Percentiles rank a stretch among this genome's conserved stretches.
Conservation (phyloP, 352 stramenopile species). For the Globisporangium ultimum region DNA sequence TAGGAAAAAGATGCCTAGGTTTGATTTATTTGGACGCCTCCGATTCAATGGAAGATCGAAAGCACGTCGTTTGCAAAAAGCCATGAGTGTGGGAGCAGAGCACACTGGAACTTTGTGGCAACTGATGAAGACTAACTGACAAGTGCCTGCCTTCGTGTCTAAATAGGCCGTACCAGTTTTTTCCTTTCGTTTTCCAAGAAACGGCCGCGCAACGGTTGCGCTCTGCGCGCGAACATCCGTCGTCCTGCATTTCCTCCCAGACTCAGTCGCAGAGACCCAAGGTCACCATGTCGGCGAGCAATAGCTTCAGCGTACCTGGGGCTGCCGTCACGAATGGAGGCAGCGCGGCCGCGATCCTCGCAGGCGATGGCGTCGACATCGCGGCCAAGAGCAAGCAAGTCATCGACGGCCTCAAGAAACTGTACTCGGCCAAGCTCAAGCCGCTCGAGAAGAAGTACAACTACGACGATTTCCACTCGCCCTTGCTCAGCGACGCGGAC, state of each 20-base stretch:
- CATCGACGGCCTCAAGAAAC: conserved; percentile 76
- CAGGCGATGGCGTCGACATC: conserved; percentile 62
- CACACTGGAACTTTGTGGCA: no score
- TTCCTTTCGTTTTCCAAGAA: no score
- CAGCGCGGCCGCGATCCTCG: conserved; percentile 27
- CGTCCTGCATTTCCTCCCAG: no score
- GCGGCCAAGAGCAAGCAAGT: conserved; percentile 62
- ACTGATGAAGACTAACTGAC: no score
- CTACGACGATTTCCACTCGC: conserved; percentile 93
- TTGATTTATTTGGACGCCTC: conserved; percentile 7
- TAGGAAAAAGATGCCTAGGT: neutral
- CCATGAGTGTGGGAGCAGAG: no score
- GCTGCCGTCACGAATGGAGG: neutral
- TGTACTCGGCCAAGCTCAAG: conserved; percentile 73
- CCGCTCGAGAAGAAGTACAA: conserved; percentile 91
- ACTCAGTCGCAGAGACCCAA: no score
- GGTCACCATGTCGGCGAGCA: no score
- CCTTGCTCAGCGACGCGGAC: conserved; percentile 91
- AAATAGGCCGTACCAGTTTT: no score
- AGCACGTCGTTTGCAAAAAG: neutral
- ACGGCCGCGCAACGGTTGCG: no score
- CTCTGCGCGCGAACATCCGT: no score
- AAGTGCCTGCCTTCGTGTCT: no score
- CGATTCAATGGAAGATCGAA: neutral
- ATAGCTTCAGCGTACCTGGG: no score